phyloP scores from a whole-genome alignment of 371 early-diverging fungal genomes.

The Apophysomyces variabilis region DNA sequence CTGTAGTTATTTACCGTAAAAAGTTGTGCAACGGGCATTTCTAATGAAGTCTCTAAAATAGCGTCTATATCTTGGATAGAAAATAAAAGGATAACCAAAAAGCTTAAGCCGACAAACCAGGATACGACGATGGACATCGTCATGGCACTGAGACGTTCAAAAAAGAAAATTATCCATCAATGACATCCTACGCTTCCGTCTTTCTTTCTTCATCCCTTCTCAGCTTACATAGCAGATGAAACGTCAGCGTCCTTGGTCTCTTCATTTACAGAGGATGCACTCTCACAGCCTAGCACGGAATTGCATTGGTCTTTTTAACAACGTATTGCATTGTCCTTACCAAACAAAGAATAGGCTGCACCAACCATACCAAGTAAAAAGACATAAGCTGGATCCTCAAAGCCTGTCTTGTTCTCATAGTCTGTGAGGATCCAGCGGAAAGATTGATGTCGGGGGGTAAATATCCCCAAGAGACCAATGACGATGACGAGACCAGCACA shows the following conservation, averaged over 20 bases:
- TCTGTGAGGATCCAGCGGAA: constrained; percentile 41
- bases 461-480: constrained; percentile 25
- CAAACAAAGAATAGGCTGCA: constrained; percentile 50
- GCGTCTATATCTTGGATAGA: constrained; percentile 48
- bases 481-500: constrained; percentile 40
- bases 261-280: constrained; percentile 46
- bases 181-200: not conserved
- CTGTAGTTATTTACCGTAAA: constrained; percentile 32
- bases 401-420: constrained; percentile 50
- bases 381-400: constrained; percentile 42
- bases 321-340: constrained; percentile 25
- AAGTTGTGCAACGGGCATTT: constrained; percentile 49
- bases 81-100: constrained; percentile 37
- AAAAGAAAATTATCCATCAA: not conserved
- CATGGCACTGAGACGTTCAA: constrained; percentile 35
- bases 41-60: constrained; percentile 31
- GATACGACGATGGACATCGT: constrained; percentile 39
- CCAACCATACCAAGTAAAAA: constrained; percentile 48
- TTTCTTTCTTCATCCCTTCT: not conserved
- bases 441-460: constrained; percentile 26
- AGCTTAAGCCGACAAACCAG: constrained; percentile 44
- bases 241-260: constrained; percentile 51
- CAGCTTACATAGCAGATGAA: constrained; percentile 41
- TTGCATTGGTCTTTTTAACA: not conserved
- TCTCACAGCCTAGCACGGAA: constrained; percentile 40